These are phyloP conservation scores for Ocimum tenuiflorum DNA, from an alignment of 257 asterid genomes.

Conservation along the genomic window DNA sequence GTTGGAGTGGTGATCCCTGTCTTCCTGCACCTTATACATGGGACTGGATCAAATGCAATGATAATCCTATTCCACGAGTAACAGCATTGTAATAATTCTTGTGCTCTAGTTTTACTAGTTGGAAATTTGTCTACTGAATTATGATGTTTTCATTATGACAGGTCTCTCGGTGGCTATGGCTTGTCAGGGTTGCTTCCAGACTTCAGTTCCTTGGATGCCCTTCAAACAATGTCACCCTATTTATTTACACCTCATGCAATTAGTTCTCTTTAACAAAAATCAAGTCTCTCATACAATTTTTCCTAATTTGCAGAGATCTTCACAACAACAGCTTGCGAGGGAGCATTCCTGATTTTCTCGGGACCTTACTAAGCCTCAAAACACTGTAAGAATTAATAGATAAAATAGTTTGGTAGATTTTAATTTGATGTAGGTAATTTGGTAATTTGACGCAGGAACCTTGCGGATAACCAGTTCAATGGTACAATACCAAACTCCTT, in stretches of 20 bases:
- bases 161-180: slow-evolving; percentile 21
- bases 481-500: slow-evolving; percentile 1
- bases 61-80: slow-evolving; percentile 38
- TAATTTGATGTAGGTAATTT: not conserved
- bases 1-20: slow-evolving; percentile 68
- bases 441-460: slow-evolving; percentile 1
- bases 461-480: slow-evolving; percentile 8
- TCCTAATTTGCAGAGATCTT: slow-evolving; percentile 3
- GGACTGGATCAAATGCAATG: slow-evolving; percentile 53
- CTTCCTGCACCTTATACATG: slow-evolving; percentile 54
- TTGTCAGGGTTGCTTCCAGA: slow-evolving; percentile 29
- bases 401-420: not conserved
- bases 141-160: not conserved
- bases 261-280: too few relatives aligned
- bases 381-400: not conserved
- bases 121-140: not conserved
- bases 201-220: slow-evolving; percentile 42
- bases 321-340: slow-evolving; percentile 6
- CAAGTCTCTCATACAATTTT: too few relatives aligned
- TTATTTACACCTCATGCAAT: not conserved
- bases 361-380: not conserved
- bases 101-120: not conserved
- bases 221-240: slow-evolving; percentile 38
- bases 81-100: slow-evolving; percentile 24
- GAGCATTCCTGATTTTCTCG: slow-evolving; percentile 13